Percentiles rank a stretch among this genome's conserved stretches.
These are phyloP conservation scores for Colletotrichum tanaceti DNA, from an alignment of 2,329 filamentous ascomycete species.

Conservation along the genomic window DNA sequence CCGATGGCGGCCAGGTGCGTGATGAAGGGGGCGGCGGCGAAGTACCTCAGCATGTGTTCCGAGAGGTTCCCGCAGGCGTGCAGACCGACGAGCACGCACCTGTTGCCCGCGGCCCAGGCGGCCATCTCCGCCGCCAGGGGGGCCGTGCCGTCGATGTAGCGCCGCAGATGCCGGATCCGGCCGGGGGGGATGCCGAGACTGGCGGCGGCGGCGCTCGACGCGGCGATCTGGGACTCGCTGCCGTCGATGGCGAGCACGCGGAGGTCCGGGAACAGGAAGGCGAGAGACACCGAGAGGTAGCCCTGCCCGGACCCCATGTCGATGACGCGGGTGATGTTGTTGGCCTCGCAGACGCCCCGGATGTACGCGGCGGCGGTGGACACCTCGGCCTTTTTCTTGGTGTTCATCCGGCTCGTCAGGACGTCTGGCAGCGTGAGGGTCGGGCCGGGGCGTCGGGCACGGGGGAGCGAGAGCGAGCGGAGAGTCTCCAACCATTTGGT, in stretches of 20 bases:
- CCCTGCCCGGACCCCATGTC: slow-evolving; percentile 45
- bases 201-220: slow-evolving; percentile 44
- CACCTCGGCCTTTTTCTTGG: slow-evolving; percentile 49
- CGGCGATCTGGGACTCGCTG: slow-evolving; percentile 47
- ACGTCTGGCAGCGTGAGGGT: slow-evolving; percentile 41
- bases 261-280: slow-evolving; percentile 46
- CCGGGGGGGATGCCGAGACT: slow-evolving; percentile 43
- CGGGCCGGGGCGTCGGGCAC: slow-evolving; percentile 41
- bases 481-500: slow-evolving; percentile 6
- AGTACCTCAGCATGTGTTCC: slow-evolving; percentile 50
- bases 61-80: slow-evolving; percentile 50
- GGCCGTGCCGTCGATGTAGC: slow-evolving; percentile 47
- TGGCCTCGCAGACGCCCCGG: slow-evolving; percentile 42
- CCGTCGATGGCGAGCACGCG: slow-evolving; percentile 49
- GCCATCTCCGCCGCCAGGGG: slow-evolving; percentile 43
- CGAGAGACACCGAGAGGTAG: slow-evolving; percentile 47
- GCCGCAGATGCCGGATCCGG: slow-evolving; percentile 44
- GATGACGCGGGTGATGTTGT: slow-evolving; percentile 45
- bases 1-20: slow-evolving; percentile 46
- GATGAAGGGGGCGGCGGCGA: slow-evolving; percentile 43
- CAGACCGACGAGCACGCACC: slow-evolving; percentile 49
- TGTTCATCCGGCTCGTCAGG: slow-evolving; percentile 46
- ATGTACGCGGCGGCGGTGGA: slow-evolving; percentile 46
- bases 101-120: slow-evolving; percentile 45
- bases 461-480: slow-evolving; percentile 32